These are phyloP conservation scores for Phaffomyces opuntiae DNA, from an alignment of 805 yeast species.

Conservation along the genomic window DNA sequence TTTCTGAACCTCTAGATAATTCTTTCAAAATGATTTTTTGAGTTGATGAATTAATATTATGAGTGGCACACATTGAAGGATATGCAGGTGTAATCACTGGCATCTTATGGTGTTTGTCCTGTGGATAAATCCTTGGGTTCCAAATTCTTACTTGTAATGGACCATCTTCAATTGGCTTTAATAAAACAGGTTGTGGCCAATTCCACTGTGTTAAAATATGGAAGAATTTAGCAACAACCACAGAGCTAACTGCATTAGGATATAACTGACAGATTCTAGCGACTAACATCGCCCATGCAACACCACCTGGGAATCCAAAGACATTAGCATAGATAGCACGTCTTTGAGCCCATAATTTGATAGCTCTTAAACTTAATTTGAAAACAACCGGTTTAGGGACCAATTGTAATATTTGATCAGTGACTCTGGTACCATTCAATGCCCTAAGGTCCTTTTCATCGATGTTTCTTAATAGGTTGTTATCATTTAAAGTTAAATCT, in stretches of 20 bases:
- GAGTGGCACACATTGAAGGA: constrained; percentile 99
- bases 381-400: constrained; percentile 93
- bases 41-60: constrained; percentile 85
- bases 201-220: constrained; percentile 82
- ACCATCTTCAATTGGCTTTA: constrained; percentile 93
- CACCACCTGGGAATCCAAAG: constrained; percentile 98
- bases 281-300: constrained; percentile 99
- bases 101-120: constrained; percentile 88
- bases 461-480: constrained; percentile 74
- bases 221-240: constrained; percentile 84
- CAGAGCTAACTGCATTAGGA: constrained; percentile 93
- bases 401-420: constrained; percentile 82
- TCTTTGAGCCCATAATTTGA: constrained; percentile 94
- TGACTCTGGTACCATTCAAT: constrained; percentile 92
- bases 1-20: constrained; percentile 63
- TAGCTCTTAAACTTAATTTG: constrained; percentile 85
- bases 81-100: constrained; percentile 98
- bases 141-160: constrained; percentile 94
- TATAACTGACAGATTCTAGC: constrained; percentile 95
- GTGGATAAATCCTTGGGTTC: constrained; percentile 90
- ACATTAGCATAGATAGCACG: constrained; percentile 92
- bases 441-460: constrained; percentile 91
- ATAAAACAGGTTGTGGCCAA: constrained; percentile 97
- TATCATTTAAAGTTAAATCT: constrained; percentile 71
- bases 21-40: constrained; percentile 77